These are phyloP conservation scores for Cardamine resedifolia DNA, from an alignment of 345 rosid species.

Conservation along the genomic window DNA sequence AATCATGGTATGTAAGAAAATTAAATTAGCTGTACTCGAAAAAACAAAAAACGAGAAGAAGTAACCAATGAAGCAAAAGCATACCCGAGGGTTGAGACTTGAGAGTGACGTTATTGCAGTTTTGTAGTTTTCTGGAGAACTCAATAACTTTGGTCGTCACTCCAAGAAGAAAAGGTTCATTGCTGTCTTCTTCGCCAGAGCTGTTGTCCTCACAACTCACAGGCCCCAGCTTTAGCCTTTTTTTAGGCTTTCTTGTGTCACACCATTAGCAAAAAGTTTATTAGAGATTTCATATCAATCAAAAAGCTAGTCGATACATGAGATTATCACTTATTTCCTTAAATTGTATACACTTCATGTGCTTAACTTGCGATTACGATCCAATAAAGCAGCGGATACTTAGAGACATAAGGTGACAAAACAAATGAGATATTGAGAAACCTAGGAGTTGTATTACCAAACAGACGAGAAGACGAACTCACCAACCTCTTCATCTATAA, in stretches of 20 bases:
- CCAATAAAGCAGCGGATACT: background rate
- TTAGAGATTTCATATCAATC: conserved; percentile 4
- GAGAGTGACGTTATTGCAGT: conserved; percentile 32
- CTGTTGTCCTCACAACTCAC: conserved; percentile 24
- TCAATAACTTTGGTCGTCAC: conserved; percentile 24
- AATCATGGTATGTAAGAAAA: conserved; percentile 2
- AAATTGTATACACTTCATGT: background rate
- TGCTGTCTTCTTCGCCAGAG: conserved; percentile 27
- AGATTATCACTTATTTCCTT: conserved; percentile 1
- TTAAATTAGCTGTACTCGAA: conserved; percentile 30
- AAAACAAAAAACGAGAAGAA: conserved; percentile 22
- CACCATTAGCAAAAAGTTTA: conserved; percentile 1
- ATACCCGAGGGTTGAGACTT: conserved; percentile 25
- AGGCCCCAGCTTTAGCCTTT: conserved; percentile 13
- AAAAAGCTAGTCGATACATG: conserved; percentile 16
- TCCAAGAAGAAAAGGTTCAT: conserved; percentile 19
- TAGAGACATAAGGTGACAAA: background rate
- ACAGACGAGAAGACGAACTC: conserved; percentile 1
- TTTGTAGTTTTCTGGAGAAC: conserved; percentile 17
- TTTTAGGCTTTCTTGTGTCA: conserved; percentile 31
- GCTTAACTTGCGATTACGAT: background rate
- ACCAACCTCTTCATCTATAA: conserved; percentile 30
- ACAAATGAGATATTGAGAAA: background rate
- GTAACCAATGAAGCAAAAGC: conserved; percentile 36
- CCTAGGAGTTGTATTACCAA: conserved; percentile 11